A percentile compares a stretch with the other conserved stretches of the same genome.
Evolutionary conservation across 2,329 filamentous ascomycete genomes (phyloP).

Genomic region (Stachybotrys chartarum): DNA sequence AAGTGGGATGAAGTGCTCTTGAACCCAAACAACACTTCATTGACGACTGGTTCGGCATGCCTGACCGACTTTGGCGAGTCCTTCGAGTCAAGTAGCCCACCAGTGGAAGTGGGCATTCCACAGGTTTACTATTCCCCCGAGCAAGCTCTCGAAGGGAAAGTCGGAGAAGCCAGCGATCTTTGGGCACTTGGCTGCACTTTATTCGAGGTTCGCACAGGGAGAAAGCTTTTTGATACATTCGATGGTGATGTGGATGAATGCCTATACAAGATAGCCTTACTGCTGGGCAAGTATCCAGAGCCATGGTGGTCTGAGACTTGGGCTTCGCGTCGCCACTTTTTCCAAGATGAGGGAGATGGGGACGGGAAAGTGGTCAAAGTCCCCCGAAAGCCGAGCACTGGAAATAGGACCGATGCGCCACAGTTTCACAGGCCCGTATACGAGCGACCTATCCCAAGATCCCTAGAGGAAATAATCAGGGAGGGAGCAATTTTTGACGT

Average conservation of each 20-base stretch:
- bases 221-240: constrained; percentile 15
- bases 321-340: constrained; percentile 10
- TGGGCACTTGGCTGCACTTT: constrained; percentile 22
- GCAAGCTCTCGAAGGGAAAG: constrained; percentile 11
- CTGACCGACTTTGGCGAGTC: constrained; percentile 9
- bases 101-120: constrained; percentile 14
- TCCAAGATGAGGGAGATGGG: constrained; percentile 12
- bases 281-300: constrained; percentile 19
- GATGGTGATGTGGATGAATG: constrained; percentile 16
- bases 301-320: constrained; percentile 21
- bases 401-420: too few relatives aligned
- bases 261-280: constrained; percentile 11
- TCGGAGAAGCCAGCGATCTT: constrained; percentile 12
- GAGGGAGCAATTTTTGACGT: too few relatives aligned
- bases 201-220: constrained; percentile 20
- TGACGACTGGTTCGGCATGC: background rate
- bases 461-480: too few relatives aligned
- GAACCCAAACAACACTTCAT: background rate
- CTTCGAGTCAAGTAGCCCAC: background rate
- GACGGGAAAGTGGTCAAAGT: constrained; percentile 5
- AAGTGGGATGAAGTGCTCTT: constrained; percentile 5
- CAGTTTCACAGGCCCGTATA: too few relatives aligned
- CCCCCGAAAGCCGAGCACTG: too few relatives aligned
- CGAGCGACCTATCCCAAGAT: too few relatives aligned
- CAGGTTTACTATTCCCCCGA: constrained; percentile 17